phyloP scores from a whole-genome alignment of 768 basidiomycete species.

The Auricularia sp. region DNA sequence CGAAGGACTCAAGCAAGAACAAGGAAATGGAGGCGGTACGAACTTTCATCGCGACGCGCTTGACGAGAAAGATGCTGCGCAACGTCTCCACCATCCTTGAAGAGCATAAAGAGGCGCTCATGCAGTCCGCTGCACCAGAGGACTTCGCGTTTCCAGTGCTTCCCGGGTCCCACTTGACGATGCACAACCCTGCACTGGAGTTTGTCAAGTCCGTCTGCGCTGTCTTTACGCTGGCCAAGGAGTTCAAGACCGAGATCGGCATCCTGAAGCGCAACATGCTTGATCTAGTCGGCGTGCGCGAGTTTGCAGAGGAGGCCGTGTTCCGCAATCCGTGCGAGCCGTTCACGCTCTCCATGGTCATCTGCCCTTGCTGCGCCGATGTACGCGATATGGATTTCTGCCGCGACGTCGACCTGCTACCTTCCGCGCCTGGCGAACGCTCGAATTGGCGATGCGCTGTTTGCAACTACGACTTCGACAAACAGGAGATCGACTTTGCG shows the following conservation, averaged over 20 bases:
- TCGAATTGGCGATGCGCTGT: constrained; percentile 56
- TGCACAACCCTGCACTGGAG: constrained; percentile 77
- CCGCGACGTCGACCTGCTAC: constrained; percentile 75
- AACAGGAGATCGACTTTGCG: constrained; percentile 74
- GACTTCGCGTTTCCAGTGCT: constrained; percentile 75
- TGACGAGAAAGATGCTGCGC: constrained; percentile 74
- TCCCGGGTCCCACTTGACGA: constrained; percentile 74
- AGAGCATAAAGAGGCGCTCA: constrained; percentile 48
- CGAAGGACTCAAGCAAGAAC: constrained; percentile 53
- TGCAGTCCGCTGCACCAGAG: constrained; percentile 34
- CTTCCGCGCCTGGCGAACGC: constrained; percentile 37
- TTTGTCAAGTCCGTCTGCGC: constrained; percentile 83
- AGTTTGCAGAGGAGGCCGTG: constrained; percentile 74
- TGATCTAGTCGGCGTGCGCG: constrained; percentile 75
- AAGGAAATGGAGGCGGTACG: constrained; percentile 59
- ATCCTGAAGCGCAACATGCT: constrained; percentile 81
- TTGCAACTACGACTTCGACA: constrained; percentile 83
- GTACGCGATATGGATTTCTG: constrained; percentile 93
- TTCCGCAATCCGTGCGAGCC: constrained; percentile 92
- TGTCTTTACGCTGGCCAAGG: constrained; percentile 64
- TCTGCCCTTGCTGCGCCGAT: constrained; percentile 77
- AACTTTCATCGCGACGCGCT: constrained; percentile 66
- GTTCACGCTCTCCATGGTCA: constrained; percentile 73
- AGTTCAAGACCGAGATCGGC: constrained; percentile 80
- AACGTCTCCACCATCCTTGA: constrained; percentile 48